Evolutionary conservation across 1,139 yeast species (phyloP), one percentile per base, ranked within the genome.

Genomic region (Candida neerlandica): DNA sequence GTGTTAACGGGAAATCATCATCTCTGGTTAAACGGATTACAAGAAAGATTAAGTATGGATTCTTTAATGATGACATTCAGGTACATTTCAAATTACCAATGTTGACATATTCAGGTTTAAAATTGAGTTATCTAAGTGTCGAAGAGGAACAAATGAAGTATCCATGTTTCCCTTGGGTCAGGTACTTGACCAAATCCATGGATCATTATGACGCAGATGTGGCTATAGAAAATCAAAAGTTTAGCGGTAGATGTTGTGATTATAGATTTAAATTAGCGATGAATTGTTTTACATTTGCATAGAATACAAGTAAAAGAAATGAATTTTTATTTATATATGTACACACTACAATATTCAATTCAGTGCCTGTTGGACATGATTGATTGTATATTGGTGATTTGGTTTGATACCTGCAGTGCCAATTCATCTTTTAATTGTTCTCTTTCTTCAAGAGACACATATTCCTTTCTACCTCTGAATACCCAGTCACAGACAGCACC

Each of bases 121-220:
- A 65, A 47, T 59, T 76, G 29, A 73, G 66, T 33, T 76, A 74
- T 51, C 57, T 76, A 23, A 64, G 72, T 33, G 78, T 76, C 5
- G 75, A 72, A 33, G 80, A 75, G 52, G 73, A 68, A 14, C 68
- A 66, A 46, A 59, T 75, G 69, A 70, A 75, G 46, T 76, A 76
- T 52, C 65, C 78, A 0, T 71, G 79, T 53, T 75, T 76, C 52
- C 80, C 81, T 2, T 76, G 81, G 81, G 73, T 76, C 5, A 62
- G 77, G 48, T 75, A 76, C 50, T 52, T 66, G n/a, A 72, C 79
- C 1, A 66, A 67, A 47, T 61, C 74, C 1, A 35, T 27, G 21
- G 51, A 50, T 38, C 45, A 35, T 21, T 27, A 41, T 15, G 44
- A 43, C 5, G 19, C 29, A 12, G 37, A 21, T n/a, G 18, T 23